phyloP scores from a whole-genome alignment of 345 rosid species.

The Microthlaspi erraticum region DNA sequence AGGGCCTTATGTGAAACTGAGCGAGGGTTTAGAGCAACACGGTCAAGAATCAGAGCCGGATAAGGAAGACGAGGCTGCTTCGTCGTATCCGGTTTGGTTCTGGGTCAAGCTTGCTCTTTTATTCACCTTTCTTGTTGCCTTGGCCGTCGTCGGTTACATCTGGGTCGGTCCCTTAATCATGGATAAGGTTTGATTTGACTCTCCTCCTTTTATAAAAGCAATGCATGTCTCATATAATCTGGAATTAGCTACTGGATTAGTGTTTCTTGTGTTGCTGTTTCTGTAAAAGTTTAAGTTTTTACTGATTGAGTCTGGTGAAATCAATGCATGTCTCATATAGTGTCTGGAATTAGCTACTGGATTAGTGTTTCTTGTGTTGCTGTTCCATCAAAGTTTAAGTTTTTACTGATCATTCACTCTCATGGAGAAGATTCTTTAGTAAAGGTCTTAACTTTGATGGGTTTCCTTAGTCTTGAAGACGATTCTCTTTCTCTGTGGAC shows the following conservation, averaged over 20 bases:
- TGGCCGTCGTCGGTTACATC: slow-evolving; percentile 66
- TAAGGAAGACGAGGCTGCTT: slow-evolving; percentile 1
- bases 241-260: not conserved
- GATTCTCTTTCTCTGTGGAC: too few relatives aligned
- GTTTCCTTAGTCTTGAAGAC: not conserved
- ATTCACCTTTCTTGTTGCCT: slow-evolving; percentile 52
- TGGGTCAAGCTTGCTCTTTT: slow-evolving; percentile 68
- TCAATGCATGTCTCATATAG: not conserved
- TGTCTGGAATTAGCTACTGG: not conserved
- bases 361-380: slow-evolving; percentile 18
- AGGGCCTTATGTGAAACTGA: slow-evolving; percentile 55
- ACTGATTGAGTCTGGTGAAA: too few relatives aligned
- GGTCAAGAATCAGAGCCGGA: slow-evolving; percentile 37
- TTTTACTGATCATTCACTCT: not conserved
- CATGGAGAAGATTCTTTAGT: not conserved
- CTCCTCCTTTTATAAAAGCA: not conserved
- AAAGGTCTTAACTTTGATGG: not conserved
- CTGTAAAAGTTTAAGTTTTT: not conserved
- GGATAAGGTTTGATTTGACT: slow-evolving; percentile 66
- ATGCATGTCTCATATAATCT: not conserved
- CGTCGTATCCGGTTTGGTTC: slow-evolving; percentile 56
- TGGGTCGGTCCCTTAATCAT: slow-evolving; percentile 91
- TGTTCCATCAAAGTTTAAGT: not conserved
- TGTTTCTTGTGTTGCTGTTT: slow-evolving; percentile 8
- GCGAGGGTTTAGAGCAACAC: slow-evolving; percentile 42